Conservation (phyloP, 805 yeast species). For the Millerozyma miso region DNA sequence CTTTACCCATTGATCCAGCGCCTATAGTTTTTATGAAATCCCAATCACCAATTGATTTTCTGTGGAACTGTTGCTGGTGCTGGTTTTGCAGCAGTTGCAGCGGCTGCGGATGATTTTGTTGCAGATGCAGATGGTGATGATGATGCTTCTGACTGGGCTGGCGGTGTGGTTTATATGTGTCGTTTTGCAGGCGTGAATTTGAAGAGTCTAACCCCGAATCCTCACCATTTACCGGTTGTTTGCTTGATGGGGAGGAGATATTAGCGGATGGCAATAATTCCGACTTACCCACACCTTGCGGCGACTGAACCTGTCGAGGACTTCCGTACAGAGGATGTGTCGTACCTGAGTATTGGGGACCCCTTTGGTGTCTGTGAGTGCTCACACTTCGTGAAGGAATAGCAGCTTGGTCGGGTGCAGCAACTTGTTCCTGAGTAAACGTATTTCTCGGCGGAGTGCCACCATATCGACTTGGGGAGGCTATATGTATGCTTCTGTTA, state of each 20-base stretch:
- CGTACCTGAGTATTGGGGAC: slow-evolving; percentile 1
- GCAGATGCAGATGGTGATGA: slow-evolving; percentile 5
- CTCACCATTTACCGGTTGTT: slow-evolving; percentile 1
- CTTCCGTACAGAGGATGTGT: background rate
- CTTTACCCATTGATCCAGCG: slow-evolving; percentile 99
- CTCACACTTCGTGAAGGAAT: slow-evolving; percentile 3
- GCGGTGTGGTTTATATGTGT: background rate
- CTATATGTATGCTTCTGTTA: background rate
- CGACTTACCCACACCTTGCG: slow-evolving; percentile 1
- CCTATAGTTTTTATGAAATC: slow-evolving; percentile 92
- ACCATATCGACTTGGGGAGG: background rate
- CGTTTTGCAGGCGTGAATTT: background rate
- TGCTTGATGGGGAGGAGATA: slow-evolving; percentile 14
- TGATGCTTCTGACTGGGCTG: slow-evolving; percentile 2
- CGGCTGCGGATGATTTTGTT: slow-evolving; percentile 2
- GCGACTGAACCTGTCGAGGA: background rate
- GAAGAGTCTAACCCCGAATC: background rate
- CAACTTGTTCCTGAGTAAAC: slow-evolving; percentile 10
- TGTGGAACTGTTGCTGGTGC: slow-evolving; percentile 55
- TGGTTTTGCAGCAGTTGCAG: slow-evolving; percentile 7
- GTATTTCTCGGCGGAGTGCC: slow-evolving; percentile 15
- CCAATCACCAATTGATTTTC: slow-evolving; percentile 95
- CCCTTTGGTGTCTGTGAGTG: slow-evolving; percentile 1
- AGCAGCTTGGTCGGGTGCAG: slow-evolving; percentile 2
- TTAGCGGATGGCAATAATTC: slow-evolving; percentile 32